A percentile compares a stretch with the other conserved stretches of the same genome.
Evolutionary conservation across 805 yeast genomes (phyloP).

Genomic region (Gaillardinia entomophila): DNA sequence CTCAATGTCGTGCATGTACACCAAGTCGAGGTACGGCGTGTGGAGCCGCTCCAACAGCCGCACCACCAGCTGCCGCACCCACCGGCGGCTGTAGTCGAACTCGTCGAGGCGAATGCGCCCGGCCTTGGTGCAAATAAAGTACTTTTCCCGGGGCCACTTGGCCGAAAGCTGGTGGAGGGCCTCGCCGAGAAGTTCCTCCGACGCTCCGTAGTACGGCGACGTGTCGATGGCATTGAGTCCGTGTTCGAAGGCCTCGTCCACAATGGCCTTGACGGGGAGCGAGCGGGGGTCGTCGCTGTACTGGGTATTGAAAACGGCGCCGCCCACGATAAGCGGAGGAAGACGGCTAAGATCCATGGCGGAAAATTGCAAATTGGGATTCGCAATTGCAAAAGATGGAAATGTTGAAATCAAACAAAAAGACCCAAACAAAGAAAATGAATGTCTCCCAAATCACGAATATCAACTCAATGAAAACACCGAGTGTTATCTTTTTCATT

Average conservation of each 20-base stretch:
- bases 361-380: too few relatives aligned
- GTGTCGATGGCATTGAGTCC: conserved; percentile 84
- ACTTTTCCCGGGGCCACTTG: conserved; percentile 50
- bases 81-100: conserved; percentile 65
- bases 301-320: conserved; percentile 81
- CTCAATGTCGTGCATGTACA: conserved; percentile 86
- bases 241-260: conserved; percentile 52
- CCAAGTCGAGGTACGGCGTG: conserved; percentile 70
- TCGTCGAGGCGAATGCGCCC: conserved; percentile 67
- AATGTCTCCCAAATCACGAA: too few relatives aligned
- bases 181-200: conserved; percentile 68
- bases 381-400: too few relatives aligned
- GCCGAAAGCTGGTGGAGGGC: conserved; percentile 38
- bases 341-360: conserved; percentile 22
- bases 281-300: conserved; percentile 65
- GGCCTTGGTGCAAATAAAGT: conserved; percentile 77
- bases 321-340: conserved; percentile 73
- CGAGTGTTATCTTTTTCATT: too few relatives aligned
- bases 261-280: conserved; percentile 52
- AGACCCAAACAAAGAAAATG: too few relatives aligned
- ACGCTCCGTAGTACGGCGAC: conserved; percentile 89
- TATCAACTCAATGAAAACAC: too few relatives aligned
- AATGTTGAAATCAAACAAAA: too few relatives aligned
- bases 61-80: conserved; percentile 55
- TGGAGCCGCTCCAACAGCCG: conserved; percentile 64